A percentile compares a stretch with the other conserved stretches of the same genome.
These are phyloP conservation scores for Onygena corvina DNA, from an alignment of 2,329 filamentous ascomycete species.

Conservation along the genomic window DNA sequence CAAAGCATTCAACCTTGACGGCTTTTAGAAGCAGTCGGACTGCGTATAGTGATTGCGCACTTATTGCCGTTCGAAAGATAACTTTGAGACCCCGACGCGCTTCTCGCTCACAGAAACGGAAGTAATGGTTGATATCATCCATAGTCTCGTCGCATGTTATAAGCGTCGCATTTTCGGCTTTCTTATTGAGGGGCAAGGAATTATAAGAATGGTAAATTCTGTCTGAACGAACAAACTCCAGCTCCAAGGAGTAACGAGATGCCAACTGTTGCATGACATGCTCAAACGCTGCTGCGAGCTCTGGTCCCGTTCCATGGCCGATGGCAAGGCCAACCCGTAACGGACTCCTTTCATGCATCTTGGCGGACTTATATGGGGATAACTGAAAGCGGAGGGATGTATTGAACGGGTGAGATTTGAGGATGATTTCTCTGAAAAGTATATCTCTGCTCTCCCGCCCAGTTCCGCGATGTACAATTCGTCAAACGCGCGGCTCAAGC, in stretches of 20 bases:
- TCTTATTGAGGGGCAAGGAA: not conserved
- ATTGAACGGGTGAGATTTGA: not conserved
- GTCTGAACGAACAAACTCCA: constrained; percentile 4
- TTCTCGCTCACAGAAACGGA: not conserved
- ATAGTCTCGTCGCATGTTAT: constrained; percentile 4
- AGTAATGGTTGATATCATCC: constrained; percentile 1
- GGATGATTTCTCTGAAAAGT: no score
- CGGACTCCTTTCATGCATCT: not conserved
- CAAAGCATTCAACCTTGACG: constrained; percentile 5
- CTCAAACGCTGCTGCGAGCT: constrained; percentile 2
- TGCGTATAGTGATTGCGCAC: constrained; percentile 3
- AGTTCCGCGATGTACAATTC: not conserved
- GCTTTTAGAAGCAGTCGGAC: not conserved
- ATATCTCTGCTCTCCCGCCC: not conserved
- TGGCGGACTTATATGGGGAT: not conserved
- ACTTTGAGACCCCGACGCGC: not conserved
- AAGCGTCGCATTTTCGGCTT: not conserved
- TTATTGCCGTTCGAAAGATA: constrained; percentile 7
- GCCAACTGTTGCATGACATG: constrained; percentile 1
- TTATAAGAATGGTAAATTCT: constrained; percentile 6
- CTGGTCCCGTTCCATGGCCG: constrained; percentile 4
- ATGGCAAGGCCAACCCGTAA: constrained; percentile 3
- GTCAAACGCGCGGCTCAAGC: not conserved
- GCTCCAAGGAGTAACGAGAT: not conserved
- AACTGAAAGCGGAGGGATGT: not conserved